A percentile compares a stretch with the other conserved stretches of the same genome.
These are phyloP conservation scores for Pseudovirgaria hyperparasitica DNA, from an alignment of 2,329 filamentous ascomycete species.

Conservation along the genomic window DNA sequence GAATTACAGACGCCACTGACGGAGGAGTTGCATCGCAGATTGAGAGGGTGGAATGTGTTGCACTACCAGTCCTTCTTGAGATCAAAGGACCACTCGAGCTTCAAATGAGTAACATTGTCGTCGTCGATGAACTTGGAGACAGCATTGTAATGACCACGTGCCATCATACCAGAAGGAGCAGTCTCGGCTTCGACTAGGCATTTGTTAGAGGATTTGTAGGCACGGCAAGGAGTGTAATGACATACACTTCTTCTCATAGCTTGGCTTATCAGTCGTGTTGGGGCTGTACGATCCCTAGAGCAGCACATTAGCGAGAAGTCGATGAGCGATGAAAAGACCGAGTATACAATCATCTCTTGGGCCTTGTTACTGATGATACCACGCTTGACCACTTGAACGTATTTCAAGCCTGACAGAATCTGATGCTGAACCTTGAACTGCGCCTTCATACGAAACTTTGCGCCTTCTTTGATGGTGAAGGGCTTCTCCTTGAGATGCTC, in stretches of 20 bases:
- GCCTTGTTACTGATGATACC: conserved; percentile 84
- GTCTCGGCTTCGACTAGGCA: conserved; percentile 73
- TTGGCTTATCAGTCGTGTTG: conserved; percentile 73
- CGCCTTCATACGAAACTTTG: conserved; percentile 87
- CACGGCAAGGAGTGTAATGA: too few relatives aligned
- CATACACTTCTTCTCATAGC: conserved; percentile 89
- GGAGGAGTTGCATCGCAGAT: too few relatives aligned
- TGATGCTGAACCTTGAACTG: conserved; percentile 94
- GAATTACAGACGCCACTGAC: too few relatives aligned
- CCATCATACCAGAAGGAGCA: conserved; percentile 81
- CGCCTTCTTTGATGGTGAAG: conserved; percentile 95
- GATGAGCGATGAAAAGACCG: neutral
- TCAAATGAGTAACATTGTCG: conserved; percentile 77
- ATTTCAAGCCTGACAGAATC: conserved; percentile 89
- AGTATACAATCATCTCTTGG: conserved; percentile 83
- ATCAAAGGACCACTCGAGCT: conserved; percentile 93
- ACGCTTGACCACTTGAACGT: conserved; percentile 85
- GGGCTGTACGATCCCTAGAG: conserved; percentile 79
- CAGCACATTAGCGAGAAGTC: neutral
- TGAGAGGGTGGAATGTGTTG: too few relatives aligned
- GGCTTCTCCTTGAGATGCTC: conserved; percentile 75
- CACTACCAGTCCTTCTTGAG: conserved; percentile 95
- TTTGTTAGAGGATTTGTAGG: conserved; percentile 3
- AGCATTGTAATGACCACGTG: conserved; percentile 81
- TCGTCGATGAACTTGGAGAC: conserved; percentile 88